These are phyloP conservation scores for Corylus heterophylla DNA, from an alignment of 306 rosid species.

Conservation along the genomic window DNA sequence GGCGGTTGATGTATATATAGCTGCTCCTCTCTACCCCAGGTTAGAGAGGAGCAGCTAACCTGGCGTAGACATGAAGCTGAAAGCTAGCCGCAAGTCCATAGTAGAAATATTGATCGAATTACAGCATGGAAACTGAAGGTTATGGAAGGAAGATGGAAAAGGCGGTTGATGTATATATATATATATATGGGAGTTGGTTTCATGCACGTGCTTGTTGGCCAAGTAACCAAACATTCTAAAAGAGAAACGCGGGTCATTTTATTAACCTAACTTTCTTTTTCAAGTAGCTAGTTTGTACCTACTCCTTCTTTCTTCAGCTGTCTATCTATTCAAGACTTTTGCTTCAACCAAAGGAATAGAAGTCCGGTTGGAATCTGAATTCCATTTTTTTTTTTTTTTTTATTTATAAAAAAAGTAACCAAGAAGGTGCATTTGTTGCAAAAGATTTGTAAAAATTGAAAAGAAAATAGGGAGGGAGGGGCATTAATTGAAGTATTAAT, in stretches of 20 bases:
- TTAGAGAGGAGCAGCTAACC: neutral
- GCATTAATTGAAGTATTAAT: no score
- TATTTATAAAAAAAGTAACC: no score
- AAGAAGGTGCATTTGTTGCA: no score
- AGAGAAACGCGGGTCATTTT: neutral
- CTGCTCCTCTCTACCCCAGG: no score
- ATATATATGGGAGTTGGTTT: neutral
- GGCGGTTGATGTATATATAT: neutral
- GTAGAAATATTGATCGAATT: neutral
- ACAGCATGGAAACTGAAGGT: neutral
- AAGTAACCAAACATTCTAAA: neutral
- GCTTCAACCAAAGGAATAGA: neutral
- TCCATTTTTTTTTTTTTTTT: neutral
- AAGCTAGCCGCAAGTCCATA: neutral
- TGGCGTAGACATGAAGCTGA: neutral
- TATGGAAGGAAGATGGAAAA: neutral
- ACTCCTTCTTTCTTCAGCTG: neutral
- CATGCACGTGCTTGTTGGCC: neutral
- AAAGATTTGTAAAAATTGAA: no score
- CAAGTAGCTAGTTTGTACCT: neutral
- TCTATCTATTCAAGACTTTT: neutral
- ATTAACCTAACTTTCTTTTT: conserved; percentile 1
- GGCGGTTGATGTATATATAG: neutral
- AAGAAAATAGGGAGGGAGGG: no score
- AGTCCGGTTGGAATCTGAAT: neutral